A percentile compares a stretch with the other conserved stretches of the same genome.
Conservation (phyloP, 2,329 filamentous ascomycete species). For the Arthrobotrys pseudoclavata region DNA sequence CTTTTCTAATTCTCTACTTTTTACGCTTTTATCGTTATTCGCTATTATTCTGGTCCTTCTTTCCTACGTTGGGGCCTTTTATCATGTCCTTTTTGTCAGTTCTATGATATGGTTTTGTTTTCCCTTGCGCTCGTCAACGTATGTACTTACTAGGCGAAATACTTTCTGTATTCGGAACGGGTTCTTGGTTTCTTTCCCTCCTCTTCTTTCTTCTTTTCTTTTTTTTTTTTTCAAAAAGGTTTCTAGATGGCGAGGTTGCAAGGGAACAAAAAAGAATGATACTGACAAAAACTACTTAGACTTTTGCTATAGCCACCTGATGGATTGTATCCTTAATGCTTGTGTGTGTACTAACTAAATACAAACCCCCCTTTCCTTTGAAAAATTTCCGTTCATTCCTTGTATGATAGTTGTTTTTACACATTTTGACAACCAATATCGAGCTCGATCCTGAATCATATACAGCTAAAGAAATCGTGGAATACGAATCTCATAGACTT, state of each 20-base stretch:
- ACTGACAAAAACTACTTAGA: constrained; percentile 5
- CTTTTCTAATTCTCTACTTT: constrained; percentile 17
- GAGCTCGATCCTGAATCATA: not conserved
- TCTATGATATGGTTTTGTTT: not conserved
- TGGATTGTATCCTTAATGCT: not conserved
- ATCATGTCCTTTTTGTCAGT: constrained; percentile 1
- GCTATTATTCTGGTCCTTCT: not conserved
- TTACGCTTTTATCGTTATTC: not conserved
- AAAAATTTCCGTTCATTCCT: not conserved
- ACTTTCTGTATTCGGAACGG: not conserved
- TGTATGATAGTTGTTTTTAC: not conserved
- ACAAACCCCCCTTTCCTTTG: not conserved
- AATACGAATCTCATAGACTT: not conserved
- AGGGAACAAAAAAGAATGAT: not conserved
- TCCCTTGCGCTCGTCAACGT: not conserved
- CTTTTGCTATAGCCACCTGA: not conserved
- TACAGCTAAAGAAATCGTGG: not conserved
- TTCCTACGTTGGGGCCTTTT: constrained; percentile 3
- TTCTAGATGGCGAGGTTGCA: constrained; percentile 2
- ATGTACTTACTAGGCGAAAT: constrained; percentile 21
- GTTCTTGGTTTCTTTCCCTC: not conserved
- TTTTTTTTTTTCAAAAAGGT: not conserved
- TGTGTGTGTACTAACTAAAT: constrained; percentile 1
- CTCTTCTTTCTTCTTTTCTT: not conserved
- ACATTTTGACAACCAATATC: not conserved